These are phyloP conservation scores for Amaranthus palmeri DNA, from an alignment of 148 eudicot species.

Conservation along the genomic window DNA sequence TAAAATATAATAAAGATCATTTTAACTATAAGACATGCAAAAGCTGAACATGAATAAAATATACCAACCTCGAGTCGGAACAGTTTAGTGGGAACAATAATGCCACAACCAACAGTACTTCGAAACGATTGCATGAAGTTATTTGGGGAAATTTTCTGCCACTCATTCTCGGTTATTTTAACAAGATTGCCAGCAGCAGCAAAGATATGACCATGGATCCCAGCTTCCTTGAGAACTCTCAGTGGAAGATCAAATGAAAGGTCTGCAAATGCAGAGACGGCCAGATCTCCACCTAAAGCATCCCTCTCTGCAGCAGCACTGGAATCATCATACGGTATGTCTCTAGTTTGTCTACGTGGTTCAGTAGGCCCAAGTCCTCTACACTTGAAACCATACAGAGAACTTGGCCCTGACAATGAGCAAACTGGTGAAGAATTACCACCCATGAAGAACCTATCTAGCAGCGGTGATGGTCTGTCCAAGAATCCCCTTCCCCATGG, in stretches of 20 bases:
- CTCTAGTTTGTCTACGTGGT: conserved; percentile 50
- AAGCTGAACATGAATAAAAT: neutral
- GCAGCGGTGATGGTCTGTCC: conserved; percentile 53
- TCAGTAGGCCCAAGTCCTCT: conserved; percentile 87
- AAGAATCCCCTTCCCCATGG: conserved; percentile 80
- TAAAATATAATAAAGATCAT: conserved; percentile 1
- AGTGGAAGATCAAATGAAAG: conserved; percentile 85
- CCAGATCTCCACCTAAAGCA: conserved; percentile 79
- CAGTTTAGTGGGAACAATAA: conserved; percentile 69
- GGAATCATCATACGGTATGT: conserved; percentile 29
- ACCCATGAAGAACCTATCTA: conserved; percentile 81
- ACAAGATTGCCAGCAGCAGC: conserved; percentile 74
- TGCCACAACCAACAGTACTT: conserved; percentile 70
- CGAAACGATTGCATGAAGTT: conserved; percentile 62
- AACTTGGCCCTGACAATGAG: conserved; percentile 67
- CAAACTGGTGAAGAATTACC: conserved; percentile 86
- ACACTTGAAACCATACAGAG: conserved; percentile 64
- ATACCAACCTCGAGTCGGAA: conserved; percentile 85
- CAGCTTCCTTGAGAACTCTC: conserved; percentile 64
- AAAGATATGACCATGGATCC: conserved; percentile 78
- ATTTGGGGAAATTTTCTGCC: conserved; percentile 39
- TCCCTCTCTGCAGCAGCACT: conserved; percentile 41
- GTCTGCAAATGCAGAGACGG: conserved; percentile 84
- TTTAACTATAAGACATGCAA: neutral
- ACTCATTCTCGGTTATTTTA: conserved; percentile 61